Conservation (phyloP, 2,329 filamentous ascomycete genomes). For the Diaporthe velutina region DNA sequence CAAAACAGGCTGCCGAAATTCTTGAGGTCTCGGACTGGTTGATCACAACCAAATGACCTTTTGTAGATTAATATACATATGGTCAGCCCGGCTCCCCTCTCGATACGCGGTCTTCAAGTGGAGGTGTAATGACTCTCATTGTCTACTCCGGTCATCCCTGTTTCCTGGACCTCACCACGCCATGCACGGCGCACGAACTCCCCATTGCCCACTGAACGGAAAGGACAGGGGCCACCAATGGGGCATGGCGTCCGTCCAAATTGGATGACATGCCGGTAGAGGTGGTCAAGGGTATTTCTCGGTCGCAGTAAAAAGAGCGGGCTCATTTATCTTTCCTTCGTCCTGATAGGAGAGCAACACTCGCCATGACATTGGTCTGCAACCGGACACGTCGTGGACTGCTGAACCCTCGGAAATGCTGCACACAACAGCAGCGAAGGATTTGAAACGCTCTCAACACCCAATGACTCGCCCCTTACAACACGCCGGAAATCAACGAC, state of each 20-base stretch:
- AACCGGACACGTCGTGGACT: background rate
- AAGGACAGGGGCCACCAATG: background rate
- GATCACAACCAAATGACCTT: background rate
- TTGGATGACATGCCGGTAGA: background rate
- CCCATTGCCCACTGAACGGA: background rate
- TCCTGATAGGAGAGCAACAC: background rate
- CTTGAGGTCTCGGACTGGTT: background rate
- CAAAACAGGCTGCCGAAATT: background rate
- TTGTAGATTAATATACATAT: background rate
- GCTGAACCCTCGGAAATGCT: background rate
- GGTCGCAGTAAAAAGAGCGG: background rate
- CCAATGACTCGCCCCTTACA: slow-evolving; percentile 18
- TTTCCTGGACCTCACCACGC: background rate
- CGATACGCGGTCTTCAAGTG: slow-evolving; percentile 3
- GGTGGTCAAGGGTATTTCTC: background rate
- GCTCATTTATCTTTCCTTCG: background rate
- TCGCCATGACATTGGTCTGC: background rate
- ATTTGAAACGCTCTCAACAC: background rate
- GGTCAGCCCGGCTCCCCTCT: too few species aligned
- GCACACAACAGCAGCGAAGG: background rate
- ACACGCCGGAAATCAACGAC: slow-evolving; percentile 13
- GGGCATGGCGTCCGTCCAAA: background rate
- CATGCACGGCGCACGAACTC: background rate
- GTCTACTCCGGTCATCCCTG: background rate
- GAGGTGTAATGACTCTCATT: slow-evolving; percentile 15